These are phyloP conservation scores for Hsuehochloa calcarea DNA, from an alignment of 176 grass and related monocot species.

Conservation along the genomic window DNA sequence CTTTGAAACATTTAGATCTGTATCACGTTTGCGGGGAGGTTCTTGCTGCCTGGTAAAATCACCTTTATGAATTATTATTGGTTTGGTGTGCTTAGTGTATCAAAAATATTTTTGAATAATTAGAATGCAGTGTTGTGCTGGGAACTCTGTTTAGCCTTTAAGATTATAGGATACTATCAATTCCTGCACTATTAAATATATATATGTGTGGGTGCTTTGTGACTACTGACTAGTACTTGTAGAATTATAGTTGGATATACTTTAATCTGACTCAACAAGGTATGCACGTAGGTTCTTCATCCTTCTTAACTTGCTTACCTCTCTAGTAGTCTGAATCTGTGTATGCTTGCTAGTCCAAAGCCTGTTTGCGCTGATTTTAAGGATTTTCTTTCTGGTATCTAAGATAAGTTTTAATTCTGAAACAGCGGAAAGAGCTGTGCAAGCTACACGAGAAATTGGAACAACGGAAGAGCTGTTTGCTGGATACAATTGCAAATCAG, in stretches of 20 bases:
- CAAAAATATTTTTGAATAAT: background rate
- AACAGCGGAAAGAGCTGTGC: slow-evolving; percentile 85
- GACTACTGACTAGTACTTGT: background rate
- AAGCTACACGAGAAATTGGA: slow-evolving; percentile 80
- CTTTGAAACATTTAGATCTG: background rate
- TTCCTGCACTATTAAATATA: background rate
- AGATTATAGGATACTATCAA: background rate
- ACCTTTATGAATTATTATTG: background rate
- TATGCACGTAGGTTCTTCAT: background rate
- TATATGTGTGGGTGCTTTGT: background rate
- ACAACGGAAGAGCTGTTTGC: slow-evolving; percentile 57
- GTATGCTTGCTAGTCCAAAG: slow-evolving; percentile 1
- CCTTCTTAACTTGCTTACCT: background rate
- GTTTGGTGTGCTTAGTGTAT: background rate
- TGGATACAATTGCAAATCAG: slow-evolving; percentile 66
- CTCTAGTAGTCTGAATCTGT: background rate
- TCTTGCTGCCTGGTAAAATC: background rate
- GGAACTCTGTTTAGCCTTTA: background rate
- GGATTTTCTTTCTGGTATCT: slow-evolving; percentile 32
- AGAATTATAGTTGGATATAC: background rate
- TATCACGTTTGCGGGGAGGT: background rate
- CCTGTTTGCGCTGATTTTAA: background rate
- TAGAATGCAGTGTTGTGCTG: background rate
- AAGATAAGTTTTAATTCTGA: slow-evolving; percentile 31
- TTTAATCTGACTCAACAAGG: background rate